Evolutionary conservation across 805 yeast species (phyloP), one percentile per base, ranked within the genome.

Genomic region (Myxozyma lipomycoides): DNA sequence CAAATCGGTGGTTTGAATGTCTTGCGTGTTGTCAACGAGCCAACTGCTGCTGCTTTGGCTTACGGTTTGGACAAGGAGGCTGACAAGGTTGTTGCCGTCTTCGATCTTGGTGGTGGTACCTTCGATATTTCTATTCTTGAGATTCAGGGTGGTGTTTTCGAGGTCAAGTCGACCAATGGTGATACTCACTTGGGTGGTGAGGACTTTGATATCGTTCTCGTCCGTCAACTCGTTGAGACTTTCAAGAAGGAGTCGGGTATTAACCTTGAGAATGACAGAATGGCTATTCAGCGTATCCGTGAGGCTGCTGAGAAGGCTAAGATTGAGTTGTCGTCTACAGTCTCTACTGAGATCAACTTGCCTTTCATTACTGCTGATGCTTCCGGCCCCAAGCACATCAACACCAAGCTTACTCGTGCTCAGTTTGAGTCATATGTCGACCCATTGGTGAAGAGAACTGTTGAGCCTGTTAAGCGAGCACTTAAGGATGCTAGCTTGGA

Each of bases 41-140:
- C 95, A 65, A 84, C 93, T 59, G 93, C 93, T 58, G 93, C 96
- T 59, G 96, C 96, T 58, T 77, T 88, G 66, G 96, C 96, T 59
- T 88, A 88, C 73, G 96, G 96, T 75, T 77, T 88, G 66, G 96
- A 88, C 75, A 85, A 84, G 77, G 80, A 77, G 68, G 43, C 44
- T 43, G 83, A 78, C 62, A 83, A 82, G 74, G 84, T 85, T 57
- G 95, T 89, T 64, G 97, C 97, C 57, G 97, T 89, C 61, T 89
- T 90, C 76, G 97, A 89, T 75, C 79, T 89, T 68, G 97, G 97
- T 82, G 97, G 97, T 73, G 97, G 97, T 82, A 89, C 97, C 66
- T 89, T 89, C 71, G 97, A 89, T 84, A 84, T 89, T 73, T 89
- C 97, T 64, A 86, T 89, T 70, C 79, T 89, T 69, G 97, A 90